Evolutionary conservation across 208 protist species (phyloP), one percentile per base, ranked within the genome.

Genomic region (Novymonas esmeraldas): DNA sequence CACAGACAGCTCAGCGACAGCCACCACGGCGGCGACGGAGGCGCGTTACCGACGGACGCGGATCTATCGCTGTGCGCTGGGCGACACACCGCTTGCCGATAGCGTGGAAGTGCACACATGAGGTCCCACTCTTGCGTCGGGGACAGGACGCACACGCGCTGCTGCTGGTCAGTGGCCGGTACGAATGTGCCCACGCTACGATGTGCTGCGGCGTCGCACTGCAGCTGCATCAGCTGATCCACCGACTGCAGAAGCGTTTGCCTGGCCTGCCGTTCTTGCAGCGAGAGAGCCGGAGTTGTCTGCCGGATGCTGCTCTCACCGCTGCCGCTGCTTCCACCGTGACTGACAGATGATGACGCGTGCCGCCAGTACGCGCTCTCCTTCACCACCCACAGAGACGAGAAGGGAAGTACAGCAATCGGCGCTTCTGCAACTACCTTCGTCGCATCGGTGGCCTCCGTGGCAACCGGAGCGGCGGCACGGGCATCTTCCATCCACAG

Each of bases 261-360:
- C 26, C 85, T 75, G 6, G 82, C 81, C 18, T 69, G 71, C n/a
- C 89, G 89, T 55, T 90, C 85, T 38, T 95, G 89, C 33, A 91
- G 61, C 0, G 84, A 87, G 14, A 78, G 64, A 22, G 70, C 1
- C 11, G 39, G 5, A 20, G 39, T 61, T 61, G 22, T 24, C 16
- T 44, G 34, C 39, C 31, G 6, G 34, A 7, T 59, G 54, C 33
- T 44, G 54, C 22, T 11, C 22, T 20, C 31, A 9, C 54, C 54
- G 28, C 31, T 39, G 34, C n/a, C 31, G 29, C 45, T 22, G 11
- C 7, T 6, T 44, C 13, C 39, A 61, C 41, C 33, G 7, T 31
- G 31, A 3, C 22, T 36, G 31, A 44, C 9, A 22, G 34, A n/a
- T 10, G 57, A 6, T 1, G 52, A 39, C 11, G 56, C n/a, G n/a